A percentile compares a stretch with the other conserved stretches of the same genome.
Conservation (phyloP, 2,329 filamentous ascomycete genomes). For the Epichloe coenophiala region DNA sequence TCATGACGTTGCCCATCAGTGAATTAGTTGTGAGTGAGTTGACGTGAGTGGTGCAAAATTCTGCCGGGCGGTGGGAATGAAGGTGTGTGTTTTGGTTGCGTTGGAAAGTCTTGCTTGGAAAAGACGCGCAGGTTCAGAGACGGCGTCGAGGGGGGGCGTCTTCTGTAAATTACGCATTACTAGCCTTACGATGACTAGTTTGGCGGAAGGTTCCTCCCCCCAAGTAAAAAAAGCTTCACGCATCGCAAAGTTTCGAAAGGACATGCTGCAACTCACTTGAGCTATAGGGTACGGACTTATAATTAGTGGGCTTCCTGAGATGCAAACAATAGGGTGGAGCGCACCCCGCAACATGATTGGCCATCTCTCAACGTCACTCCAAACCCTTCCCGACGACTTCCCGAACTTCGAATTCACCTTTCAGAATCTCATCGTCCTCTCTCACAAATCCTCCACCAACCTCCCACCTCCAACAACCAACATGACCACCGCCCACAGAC, state of each 20-base stretch:
- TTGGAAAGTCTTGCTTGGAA: neutral
- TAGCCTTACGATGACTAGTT: neutral
- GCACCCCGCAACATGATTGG: neutral
- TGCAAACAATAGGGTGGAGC: neutral
- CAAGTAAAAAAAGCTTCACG: too few species aligned
- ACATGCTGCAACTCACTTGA: too few species aligned
- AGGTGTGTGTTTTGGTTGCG: too few species aligned
- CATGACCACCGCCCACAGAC: slow-evolving; percentile 63
- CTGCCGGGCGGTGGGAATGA: slow-evolving; percentile 33
- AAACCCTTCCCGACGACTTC: neutral
- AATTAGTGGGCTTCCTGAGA: neutral
- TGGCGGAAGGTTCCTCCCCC: too few species aligned
- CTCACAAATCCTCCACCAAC: neutral
- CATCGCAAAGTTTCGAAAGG: too few species aligned
- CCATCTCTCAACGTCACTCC: neutral
- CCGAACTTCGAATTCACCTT: neutral
- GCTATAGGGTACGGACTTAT: too few species aligned
- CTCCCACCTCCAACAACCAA: slow-evolving; percentile 6
- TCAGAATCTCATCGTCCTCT: neutral
- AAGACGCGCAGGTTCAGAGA: neutral
- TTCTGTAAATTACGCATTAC: neutral
- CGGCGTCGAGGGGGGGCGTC: neutral
- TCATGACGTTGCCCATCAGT: neutral
- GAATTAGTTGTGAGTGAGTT: neutral
- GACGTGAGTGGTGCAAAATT: slow-evolving; percentile 20